A percentile compares a stretch with the other conserved stretches of the same genome.
Conservation (phyloP, 2,329 filamentous ascomycete genomes). For the Amauroascus niger region DNA sequence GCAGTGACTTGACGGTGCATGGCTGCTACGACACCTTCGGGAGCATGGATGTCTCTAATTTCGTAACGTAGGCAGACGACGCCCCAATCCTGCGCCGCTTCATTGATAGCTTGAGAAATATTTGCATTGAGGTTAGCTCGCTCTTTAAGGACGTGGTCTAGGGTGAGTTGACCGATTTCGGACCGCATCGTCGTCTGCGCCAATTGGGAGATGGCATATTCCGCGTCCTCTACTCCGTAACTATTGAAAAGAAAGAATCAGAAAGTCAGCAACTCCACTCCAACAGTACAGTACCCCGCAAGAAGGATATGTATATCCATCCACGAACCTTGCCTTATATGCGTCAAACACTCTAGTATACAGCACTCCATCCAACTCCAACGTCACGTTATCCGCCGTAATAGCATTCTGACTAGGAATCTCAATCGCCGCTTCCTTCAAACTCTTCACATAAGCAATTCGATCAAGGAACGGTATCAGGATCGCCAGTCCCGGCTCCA, state of each 20-base stretch:
- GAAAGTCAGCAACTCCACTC: neutral
- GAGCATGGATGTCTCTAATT: conserved; percentile 95
- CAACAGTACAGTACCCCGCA: neutral
- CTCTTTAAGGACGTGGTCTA: conserved; percentile 97
- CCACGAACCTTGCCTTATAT: conserved; percentile 78
- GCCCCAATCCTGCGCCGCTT: conserved; percentile 93
- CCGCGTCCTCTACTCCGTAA: conserved; percentile 96
- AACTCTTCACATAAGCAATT: conserved; percentile 93
- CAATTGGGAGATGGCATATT: conserved; percentile 96
- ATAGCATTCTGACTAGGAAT: conserved; percentile 97
- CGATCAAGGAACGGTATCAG: conserved; percentile 84
- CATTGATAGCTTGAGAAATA: conserved; percentile 98
- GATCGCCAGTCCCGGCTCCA: conserved; percentile 83
- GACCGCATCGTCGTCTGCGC: conserved; percentile 98
- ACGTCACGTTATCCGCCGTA: conserved; percentile 93
- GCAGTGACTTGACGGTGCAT: conserved; percentile 99
- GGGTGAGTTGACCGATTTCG: conserved; percentile 90
- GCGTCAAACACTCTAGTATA: conserved; percentile 96
- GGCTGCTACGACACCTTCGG: conserved; percentile 82
- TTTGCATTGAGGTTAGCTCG: conserved; percentile 92
- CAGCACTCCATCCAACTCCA: conserved; percentile 89
- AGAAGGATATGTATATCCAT: neutral
- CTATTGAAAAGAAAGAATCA: conserved; percentile 39
- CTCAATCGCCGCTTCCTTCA: conserved; percentile 94
- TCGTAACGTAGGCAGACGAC: conserved; percentile 94